phyloP scores from a whole-genome alignment of 306 rosid genomes.

The Ammopiptanthus mongolicus region DNA sequence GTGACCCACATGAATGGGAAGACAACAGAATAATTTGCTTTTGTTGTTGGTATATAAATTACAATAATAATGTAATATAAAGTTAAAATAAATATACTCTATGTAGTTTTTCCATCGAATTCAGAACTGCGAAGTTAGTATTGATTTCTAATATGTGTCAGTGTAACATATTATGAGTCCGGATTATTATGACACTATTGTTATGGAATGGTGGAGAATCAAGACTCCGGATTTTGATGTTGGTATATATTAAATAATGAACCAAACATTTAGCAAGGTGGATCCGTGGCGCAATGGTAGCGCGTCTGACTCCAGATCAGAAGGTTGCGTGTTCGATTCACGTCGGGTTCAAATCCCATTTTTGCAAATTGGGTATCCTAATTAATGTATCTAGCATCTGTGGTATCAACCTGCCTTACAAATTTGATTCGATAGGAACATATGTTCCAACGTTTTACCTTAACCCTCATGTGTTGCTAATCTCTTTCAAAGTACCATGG shows the following conservation, averaged over 20 bases:
- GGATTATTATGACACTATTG: no score
- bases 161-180: no score
- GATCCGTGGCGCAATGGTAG: conserved; percentile 84
- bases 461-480: no score
- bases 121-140: neutral
- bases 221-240: no score
- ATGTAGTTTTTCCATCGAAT: no score
- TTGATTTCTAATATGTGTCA: neutral
- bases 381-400: neutral
- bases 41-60: neutral
- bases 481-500: no score
- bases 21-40: conserved; percentile 32
- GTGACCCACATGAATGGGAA: conserved; percentile 19
- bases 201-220: neutral
- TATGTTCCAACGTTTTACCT: no score
- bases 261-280: neutral
- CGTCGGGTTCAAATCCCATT: conserved; percentile 41
- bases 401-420: no score
- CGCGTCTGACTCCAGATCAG: conserved; percentile 86
- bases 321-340: conserved; percentile 82
- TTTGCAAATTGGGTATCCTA: neutral
- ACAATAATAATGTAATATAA: no score
- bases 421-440: no score
- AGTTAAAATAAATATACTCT: no score
- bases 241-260: no score